Percentiles rank a stretch among this genome's conserved stretches.
Evolutionary conservation across 2,329 filamentous ascomycete species (phyloP).

Genomic region (Aspergillus sp.): DNA sequence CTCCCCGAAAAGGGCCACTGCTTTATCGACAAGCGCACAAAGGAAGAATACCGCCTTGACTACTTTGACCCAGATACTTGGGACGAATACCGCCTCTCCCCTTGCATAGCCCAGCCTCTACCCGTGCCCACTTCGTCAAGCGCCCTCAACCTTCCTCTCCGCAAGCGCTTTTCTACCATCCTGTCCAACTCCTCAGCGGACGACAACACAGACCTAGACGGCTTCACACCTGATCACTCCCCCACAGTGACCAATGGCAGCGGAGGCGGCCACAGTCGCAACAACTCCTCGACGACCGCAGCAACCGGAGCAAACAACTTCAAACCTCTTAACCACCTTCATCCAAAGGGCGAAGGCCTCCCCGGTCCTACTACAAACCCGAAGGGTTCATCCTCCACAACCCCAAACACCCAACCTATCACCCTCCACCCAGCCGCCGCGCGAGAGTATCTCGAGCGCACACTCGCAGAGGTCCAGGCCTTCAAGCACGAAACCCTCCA

Average conservation of each 20-base stretch:
- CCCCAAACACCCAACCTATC: conserved; percentile 27
- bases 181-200: conserved; percentile 23
- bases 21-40: conserved; percentile 80
- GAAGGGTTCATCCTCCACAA: conserved; percentile 22
- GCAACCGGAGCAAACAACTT: neutral
- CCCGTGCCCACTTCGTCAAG: conserved; percentile 45
- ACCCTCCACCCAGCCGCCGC: conserved; percentile 58
- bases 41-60: conserved; percentile 76
- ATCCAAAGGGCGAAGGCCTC: conserved; percentile 32
- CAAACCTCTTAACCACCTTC: conserved; percentile 16
- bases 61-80: conserved; percentile 80
- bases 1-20: conserved; percentile 84
- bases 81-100: conserved; percentile 75
- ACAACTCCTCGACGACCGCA: conserved; percentile 1
- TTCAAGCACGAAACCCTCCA: conserved; percentile 77
- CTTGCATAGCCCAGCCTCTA: conserved; percentile 69
- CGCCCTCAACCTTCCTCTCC: conserved; percentile 35
- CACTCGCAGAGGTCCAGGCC: conserved; percentile 65
- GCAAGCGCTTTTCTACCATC: conserved; percentile 38
- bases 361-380: conserved; percentile 27
- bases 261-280: neutral
- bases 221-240: conserved; percentile 1
- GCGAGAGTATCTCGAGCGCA: conserved; percentile 70
- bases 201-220: conserved; percentile 12
- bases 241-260: neutral